Conservation (phyloP, 306 rosid genomes). For the Senna siamea region DNA sequence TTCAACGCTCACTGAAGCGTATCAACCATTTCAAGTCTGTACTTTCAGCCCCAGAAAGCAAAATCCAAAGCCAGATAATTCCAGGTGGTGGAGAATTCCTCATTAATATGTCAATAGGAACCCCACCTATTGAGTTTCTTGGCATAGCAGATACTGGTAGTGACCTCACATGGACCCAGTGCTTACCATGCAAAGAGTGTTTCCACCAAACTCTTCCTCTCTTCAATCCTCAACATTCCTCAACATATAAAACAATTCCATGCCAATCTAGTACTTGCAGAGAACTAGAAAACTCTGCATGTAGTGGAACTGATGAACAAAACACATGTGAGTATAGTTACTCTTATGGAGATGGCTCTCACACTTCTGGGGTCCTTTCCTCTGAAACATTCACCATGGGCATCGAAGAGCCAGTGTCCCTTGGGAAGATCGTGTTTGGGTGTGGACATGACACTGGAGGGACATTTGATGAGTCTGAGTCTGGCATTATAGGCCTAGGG, state of each 20-base stretch:
- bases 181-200: conserved; percentile 54
- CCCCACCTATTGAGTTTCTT: conserved; percentile 43
- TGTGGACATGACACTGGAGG: conserved; percentile 55
- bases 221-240: conserved; percentile 50
- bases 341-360: conserved; percentile 48
- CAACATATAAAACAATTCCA: conserved; percentile 38
- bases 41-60: not conserved
- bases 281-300: conserved; percentile 5
- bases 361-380: conserved; percentile 48
- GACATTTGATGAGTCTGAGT: conserved; percentile 39
- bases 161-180: conserved; percentile 57
- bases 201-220: conserved; percentile 49
- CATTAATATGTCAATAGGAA: conserved; percentile 50
- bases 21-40: not conserved
- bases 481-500: conserved; percentile 65
- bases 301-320: not conserved
- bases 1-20: conserved; percentile 53
- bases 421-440: conserved; percentile 44
- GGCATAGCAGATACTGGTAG: conserved; percentile 61
- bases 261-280: conserved; percentile 40
- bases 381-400: conserved; percentile 46
- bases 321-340: conserved; percentile 42
- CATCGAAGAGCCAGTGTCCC: not conserved
- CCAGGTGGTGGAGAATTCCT: conserved; percentile 44
- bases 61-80: conserved; percentile 29